These are phyloP conservation scores for Mesotaenium endlicherianum DNA, from an alignment of 139 green algal species.

Conservation along the genomic window DNA sequence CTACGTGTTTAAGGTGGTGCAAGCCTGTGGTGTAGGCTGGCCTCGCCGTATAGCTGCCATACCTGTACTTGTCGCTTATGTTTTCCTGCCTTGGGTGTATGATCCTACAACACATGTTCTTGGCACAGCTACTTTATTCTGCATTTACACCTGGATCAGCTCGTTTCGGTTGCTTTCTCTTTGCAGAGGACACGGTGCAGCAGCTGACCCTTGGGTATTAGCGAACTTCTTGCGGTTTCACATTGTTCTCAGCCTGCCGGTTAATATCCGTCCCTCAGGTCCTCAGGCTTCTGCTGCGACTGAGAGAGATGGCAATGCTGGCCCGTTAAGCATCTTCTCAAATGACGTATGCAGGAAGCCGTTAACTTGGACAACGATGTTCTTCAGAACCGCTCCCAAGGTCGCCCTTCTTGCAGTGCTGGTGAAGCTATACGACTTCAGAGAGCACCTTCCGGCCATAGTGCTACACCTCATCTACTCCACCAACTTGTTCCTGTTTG, in stretches of 20 bases:
- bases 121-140: not conserved
- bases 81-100: not conserved
- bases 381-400: not conserved
- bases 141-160: not conserved
- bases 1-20: not conserved
- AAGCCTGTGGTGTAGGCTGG: not conserved
- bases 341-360: not conserved
- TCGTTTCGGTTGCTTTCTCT: not conserved
- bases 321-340: not conserved
- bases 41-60: not conserved
- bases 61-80: not conserved
- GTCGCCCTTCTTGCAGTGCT: not conserved
- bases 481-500: conserved; percentile 26
- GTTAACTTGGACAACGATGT: not conserved
- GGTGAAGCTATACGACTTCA: not conserved
- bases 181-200: not conserved
- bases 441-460: not conserved
- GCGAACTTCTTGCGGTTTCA: not conserved
- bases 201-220: not conserved
- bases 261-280: not conserved
- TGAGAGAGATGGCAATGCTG: not conserved
- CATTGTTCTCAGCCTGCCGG: not conserved
- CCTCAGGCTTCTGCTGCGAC: not conserved
- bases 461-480: not conserved
- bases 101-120: not conserved